Percentiles rank a stretch among this genome's conserved stretches.
Conservation (phyloP, 2,329 filamentous ascomycete genomes). For the Colletotrichum horii region DNA sequence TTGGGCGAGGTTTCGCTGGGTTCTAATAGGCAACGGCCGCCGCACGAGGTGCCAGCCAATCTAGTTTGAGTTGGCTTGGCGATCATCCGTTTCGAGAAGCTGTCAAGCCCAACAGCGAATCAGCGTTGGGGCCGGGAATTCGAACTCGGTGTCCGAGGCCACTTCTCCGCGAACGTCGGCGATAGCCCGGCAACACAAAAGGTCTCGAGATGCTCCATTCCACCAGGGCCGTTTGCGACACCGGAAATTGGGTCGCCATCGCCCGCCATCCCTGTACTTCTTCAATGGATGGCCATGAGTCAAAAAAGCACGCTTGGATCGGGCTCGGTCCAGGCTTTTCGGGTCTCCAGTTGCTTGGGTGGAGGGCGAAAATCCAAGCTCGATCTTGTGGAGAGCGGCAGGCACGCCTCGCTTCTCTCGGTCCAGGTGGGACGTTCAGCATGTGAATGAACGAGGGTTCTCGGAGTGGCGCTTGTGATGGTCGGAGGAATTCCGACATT, state of each 20-base stretch:
- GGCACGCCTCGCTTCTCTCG: background rate
- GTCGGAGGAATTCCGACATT: background rate
- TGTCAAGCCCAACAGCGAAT: background rate
- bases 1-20: background rate
- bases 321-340: background rate
- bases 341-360: background rate
- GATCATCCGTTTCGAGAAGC: background rate
- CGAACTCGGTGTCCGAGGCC: constrained; percentile 2
- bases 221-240: background rate
- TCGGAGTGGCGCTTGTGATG: background rate
- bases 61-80: background rate
- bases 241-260: background rate
- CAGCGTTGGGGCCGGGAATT: background rate
- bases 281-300: background rate
- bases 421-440: background rate
- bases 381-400: background rate
- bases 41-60: background rate
- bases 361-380: background rate
- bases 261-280: background rate
- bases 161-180: background rate
- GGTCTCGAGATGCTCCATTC: background rate
- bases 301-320: background rate
- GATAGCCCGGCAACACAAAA: background rate
- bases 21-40: background rate
- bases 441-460: background rate